These are phyloP conservation scores for Phytophthora sp. DNA, from an alignment of 352 stramenopile species.

Conservation along the genomic window DNA sequence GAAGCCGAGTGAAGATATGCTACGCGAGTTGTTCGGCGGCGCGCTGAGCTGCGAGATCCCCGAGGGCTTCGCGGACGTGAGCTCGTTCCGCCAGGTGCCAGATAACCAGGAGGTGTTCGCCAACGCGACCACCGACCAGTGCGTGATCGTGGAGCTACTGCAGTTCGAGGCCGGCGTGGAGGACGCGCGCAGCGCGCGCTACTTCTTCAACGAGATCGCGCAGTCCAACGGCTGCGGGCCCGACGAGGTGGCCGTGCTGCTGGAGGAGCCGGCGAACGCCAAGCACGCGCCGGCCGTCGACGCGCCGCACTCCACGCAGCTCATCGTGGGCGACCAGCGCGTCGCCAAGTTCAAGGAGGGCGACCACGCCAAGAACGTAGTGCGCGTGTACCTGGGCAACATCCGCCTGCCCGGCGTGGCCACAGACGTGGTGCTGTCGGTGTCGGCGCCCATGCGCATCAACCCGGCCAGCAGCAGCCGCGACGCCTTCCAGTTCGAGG, in stretches of 20 bases:
- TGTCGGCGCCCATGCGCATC: constrained; percentile 80
- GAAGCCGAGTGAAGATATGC: no score
- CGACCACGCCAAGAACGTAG: constrained; percentile 82
- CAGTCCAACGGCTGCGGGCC: constrained; percentile 76
- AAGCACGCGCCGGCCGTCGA: constrained; percentile 40
- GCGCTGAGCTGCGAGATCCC: constrained; percentile 78
- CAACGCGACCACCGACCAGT: constrained; percentile 79
- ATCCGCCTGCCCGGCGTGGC: constrained; percentile 72
- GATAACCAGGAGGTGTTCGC: constrained; percentile 91
- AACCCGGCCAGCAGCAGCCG: constrained; percentile 74
- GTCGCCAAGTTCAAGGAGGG: constrained; percentile 89
- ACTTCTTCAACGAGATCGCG: constrained; percentile 89
- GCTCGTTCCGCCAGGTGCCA: constrained; percentile 83
- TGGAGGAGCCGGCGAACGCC: constrained; percentile 42
- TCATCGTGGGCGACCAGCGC: constrained; percentile 79
- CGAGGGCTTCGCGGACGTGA: constrained; percentile 79
- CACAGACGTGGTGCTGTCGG: constrained; percentile 84
- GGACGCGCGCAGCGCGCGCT: constrained; percentile 59
- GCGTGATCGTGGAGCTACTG: constrained; percentile 84
- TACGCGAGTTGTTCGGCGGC: constrained; percentile 65
- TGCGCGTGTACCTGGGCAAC: constrained; percentile 83
- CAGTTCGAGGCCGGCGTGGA: constrained; percentile 62
- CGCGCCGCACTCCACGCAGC: constrained; percentile 39
- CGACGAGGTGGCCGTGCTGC: constrained; percentile 56
- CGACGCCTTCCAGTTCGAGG: constrained; percentile 64